Conservation (phyloP, 2,329 filamentous ascomycete genomes). For the Apiospora saccharicola region DNA sequence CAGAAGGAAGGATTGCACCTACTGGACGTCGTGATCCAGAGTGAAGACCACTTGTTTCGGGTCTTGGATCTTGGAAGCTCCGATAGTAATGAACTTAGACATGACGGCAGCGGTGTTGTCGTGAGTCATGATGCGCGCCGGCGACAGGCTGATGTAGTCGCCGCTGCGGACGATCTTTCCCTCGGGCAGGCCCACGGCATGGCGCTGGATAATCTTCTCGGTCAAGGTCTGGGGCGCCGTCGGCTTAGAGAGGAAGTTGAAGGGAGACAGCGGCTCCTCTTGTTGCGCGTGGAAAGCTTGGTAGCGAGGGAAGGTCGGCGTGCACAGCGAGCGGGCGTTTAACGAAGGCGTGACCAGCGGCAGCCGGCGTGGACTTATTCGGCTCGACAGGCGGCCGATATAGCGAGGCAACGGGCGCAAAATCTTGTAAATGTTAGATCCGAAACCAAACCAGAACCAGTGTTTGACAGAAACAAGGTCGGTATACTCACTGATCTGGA, state of each 20-base stretch:
- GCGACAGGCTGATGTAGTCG: conserved; percentile 71
- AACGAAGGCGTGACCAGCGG: neutral
- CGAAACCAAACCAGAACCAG: neutral
- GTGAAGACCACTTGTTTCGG: conserved; percentile 81
- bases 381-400: conserved; percentile 18
- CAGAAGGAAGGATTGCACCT: neutral
- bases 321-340: conserved; percentile 7
- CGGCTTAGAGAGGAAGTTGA: conserved; percentile 1
- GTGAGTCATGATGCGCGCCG: conserved; percentile 83
- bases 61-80: conserved; percentile 76
- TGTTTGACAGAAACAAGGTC: neutral
- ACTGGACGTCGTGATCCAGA: conserved; percentile 79
- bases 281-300: conserved; percentile 23
- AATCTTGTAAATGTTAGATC: neutral
- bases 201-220: conserved; percentile 27
- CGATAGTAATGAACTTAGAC: conserved; percentile 82
- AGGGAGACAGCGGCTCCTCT: neutral
- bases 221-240: conserved; percentile 24
- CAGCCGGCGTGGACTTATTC: conserved; percentile 1
- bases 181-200: conserved; percentile 24
- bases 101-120: conserved; percentile 83
- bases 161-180: conserved; percentile 23
- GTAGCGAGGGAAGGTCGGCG: conserved; percentile 16
- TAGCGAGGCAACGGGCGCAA: conserved; percentile 17
- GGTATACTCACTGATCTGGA: conserved; percentile 14